Evolutionary conservation across 148 eudicot species (phyloP), one percentile per base, ranked within the genome.

Genomic region (Diospyros lotus): DNA sequence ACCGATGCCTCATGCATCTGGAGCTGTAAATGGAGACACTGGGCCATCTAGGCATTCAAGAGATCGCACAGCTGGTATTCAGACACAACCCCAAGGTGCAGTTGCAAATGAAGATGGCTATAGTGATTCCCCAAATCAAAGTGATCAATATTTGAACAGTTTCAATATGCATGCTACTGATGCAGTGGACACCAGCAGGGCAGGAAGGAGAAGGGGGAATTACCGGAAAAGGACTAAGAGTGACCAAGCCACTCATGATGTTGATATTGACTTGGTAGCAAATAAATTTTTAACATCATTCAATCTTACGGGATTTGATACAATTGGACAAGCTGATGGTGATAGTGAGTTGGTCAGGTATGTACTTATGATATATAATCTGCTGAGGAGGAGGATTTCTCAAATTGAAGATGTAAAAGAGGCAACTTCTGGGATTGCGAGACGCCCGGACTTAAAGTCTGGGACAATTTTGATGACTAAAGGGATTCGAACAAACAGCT

Each of bases 351-450:
- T 74, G 1, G 91, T 80, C 67, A 82, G 71, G 65, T 82, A 82
- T 39, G 68, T 89, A 6, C 75, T 87, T 64, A 70, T 86, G 88
- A 82, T 86, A 68, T 92, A 78, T 84, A 88, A 88, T 74, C 79
- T 87, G 59, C 84, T 92, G 14, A 83, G 98, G 44, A 84, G 96
- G 69, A 86, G 84, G 82, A 44, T 94, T 12, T 79, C 83, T 59
- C 98, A 89, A 77, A 78, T 84, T 48, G 97, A 92, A 74, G 96
- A 90, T 53, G 61, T 90, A 5, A 90, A 81, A 74, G 97, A 88
- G 63, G 66, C 77, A 40, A 66, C 74, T 45, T 78, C 86, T 1
- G 93, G 90, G 45, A 64, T 78, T 66, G 77, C 81, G 3, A 84
- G 79, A 72, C 92, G 94, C 5, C 91, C 98, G 1, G 94, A 92